Base-by-base conservation (phyloP, 305 asterid species). In the Caryopteris hybrid region DNA sequence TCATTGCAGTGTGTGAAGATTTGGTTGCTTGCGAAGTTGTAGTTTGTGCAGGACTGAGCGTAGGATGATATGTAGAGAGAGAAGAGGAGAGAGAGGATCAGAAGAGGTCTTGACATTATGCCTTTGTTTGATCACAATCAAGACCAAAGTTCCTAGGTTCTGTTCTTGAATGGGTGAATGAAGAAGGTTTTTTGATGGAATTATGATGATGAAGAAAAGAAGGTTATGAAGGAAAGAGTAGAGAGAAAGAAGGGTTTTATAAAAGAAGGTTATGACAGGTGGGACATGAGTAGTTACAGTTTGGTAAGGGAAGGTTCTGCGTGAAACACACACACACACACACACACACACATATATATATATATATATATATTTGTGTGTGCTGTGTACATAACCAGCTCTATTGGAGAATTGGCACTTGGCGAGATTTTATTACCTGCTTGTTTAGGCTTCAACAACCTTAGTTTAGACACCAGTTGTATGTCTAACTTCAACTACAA, bases 21-120 rank as follows among this genome's bases (percentile, higher is more conserved):
- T 62, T 84, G 83, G 79, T 88, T 92, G 52, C 84, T 79, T n/a
- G 89, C 68, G 63, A 91, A 91, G 64, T 50, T 80, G 83, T 89
- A 79, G 50, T 61, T 78, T 46, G 78, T 47, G 57, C 98, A 91
- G 55, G 96, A 79, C 52, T 91, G 96, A 25, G 83, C 94, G 27
- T 74, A 43, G 38, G 85, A 77, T 22, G 85, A 53, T 27, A 64
- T 31, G 66, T 48, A 38, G 41, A 83, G 69, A 50, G 81, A 61
- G 21, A 80, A 70, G 42, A 86, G 51, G 57, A 82, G 46, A 72
- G 56, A 59, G 48, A 67, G 22, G 68, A 83, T 61, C 23, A 76
- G 61, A 57, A 76, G 10, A 12, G 20, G 22, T 61, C 47, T 78
- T 13, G 52, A 46, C 76, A 69, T 83, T 57, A 18, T 68, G 9